phyloP scores from a whole-genome alignment of 2,329 filamentous ascomycete species.

The Aspergillus sojae region DNA sequence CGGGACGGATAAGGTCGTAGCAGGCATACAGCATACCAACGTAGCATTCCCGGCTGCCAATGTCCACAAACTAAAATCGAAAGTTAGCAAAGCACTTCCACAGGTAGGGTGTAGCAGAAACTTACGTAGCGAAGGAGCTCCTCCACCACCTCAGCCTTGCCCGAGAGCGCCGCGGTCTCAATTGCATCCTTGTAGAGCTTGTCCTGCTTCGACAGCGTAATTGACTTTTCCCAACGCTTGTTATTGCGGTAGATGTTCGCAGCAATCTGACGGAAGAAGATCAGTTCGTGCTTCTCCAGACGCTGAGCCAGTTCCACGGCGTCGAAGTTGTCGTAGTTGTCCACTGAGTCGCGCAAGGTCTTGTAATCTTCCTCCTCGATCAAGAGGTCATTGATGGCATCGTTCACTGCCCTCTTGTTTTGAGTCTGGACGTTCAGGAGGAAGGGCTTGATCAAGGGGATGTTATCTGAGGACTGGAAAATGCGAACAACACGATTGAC shows the following conservation, averaged over 20 bases:
- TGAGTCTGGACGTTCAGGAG: constrained; percentile 92
- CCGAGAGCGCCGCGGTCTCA: constrained; percentile 90
- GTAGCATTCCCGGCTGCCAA: constrained; percentile 98
- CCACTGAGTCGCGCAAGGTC: constrained; percentile 93
- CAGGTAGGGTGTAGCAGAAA: constrained; percentile 35
- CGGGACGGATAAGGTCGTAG: constrained; percentile 93
- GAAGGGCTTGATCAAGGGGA: constrained; percentile 98
- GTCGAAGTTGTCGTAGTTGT: constrained; percentile 99
- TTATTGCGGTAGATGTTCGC: constrained; percentile 99
- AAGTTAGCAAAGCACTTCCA: constrained; percentile 19
- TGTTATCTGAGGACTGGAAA: constrained; percentile 98
- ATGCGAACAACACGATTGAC: constrained; percentile 99
- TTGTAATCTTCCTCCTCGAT: constrained; percentile 99
- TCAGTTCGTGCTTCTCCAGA: constrained; percentile 94
- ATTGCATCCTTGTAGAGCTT: constrained; percentile 99
- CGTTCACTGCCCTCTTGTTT: constrained; percentile 98
- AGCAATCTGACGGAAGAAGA: constrained; percentile 99
- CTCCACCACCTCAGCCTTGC: constrained; percentile 89
- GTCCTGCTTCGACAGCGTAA: constrained; percentile 96
- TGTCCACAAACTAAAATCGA: constrained; percentile 82
- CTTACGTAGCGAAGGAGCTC: constrained; percentile 95
- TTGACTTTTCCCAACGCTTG: constrained; percentile 99
- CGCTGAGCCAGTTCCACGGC: constrained; percentile 88
- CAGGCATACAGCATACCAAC: constrained; percentile 99
- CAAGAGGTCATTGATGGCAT: constrained; percentile 94